These are phyloP conservation scores for Nemania bipapillata DNA, from an alignment of 2,329 filamentous ascomycete species.

Conservation along the genomic window DNA sequence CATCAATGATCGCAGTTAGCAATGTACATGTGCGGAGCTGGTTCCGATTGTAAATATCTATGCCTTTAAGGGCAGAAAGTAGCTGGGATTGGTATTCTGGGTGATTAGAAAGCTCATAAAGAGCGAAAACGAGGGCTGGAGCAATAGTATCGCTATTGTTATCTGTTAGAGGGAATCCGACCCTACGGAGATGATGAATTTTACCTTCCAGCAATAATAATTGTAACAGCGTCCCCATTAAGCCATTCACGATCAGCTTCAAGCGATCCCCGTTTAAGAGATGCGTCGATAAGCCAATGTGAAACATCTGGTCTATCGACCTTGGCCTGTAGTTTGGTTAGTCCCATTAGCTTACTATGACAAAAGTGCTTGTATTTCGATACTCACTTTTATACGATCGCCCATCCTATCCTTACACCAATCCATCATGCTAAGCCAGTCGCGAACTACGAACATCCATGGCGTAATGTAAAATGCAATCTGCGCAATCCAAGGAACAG, in stretches of 20 bases:
- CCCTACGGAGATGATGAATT: not conserved
- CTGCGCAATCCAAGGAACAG: conserved; percentile 3
- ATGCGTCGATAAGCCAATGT: conserved; percentile 3
- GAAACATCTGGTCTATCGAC: not conserved
- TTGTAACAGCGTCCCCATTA: conserved; percentile 2
- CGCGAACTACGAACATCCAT: not conserved
- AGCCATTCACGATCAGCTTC: not conserved
- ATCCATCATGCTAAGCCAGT: not conserved
- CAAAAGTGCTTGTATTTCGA: not conserved
- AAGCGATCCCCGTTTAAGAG: not conserved
- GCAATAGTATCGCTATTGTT: not conserved
- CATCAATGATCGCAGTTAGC: conserved; percentile 9
- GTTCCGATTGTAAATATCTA: not conserved
- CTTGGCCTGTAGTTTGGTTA: not conserved
- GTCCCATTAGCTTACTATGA: not conserved
- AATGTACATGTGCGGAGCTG: not conserved
- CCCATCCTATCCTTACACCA: conserved; percentile 5
- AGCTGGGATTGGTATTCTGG: not conserved
- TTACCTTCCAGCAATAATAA: conserved; percentile 7
- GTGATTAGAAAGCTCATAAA: not conserved
- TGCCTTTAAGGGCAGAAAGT: not conserved
- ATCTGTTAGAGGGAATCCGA: not conserved
- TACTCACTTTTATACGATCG: not conserved
- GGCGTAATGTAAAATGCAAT: not conserved
- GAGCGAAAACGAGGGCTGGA: not conserved